Evolutionary conservation across 2,329 filamentous ascomycete genomes (phyloP).

Genomic region (Ploettnerulaceae sp.): DNA sequence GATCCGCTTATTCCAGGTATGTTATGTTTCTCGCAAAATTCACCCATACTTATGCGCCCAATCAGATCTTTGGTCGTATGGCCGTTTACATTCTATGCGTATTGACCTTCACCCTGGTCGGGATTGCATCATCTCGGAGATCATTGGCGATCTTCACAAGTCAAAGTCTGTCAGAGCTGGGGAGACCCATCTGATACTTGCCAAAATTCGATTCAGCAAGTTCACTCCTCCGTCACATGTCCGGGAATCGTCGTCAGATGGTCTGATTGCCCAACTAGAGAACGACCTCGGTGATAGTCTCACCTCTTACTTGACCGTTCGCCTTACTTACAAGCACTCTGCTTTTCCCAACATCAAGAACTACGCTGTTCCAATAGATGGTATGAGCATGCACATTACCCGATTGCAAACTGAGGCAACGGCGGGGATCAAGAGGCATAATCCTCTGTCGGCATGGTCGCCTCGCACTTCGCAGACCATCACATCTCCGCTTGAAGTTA

Average conservation of each 20-base stretch:
- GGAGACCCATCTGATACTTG: slow-evolving; percentile 31
- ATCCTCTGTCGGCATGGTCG: slow-evolving; percentile 48
- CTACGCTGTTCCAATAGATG: slow-evolving; percentile 20
- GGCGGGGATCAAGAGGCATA: slow-evolving; percentile 47
- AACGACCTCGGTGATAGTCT: slow-evolving; percentile 46
- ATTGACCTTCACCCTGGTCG: slow-evolving; percentile 27
- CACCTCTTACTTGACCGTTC: slow-evolving; percentile 47
- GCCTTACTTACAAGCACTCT: slow-evolving; percentile 52
- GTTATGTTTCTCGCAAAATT: neutral
- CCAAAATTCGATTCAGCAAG: slow-evolving; percentile 26
- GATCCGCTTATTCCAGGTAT: slow-evolving; percentile 7
- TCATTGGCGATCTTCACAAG: slow-evolving; percentile 30
- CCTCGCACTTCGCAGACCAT: slow-evolving; percentile 37
- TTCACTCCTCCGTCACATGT: slow-evolving; percentile 24
- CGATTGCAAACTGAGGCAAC: slow-evolving; percentile 48
- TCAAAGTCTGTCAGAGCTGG: slow-evolving; percentile 22
- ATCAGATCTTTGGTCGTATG: slow-evolving; percentile 23
- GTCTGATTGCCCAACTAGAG: slow-evolving; percentile 55
- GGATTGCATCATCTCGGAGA: slow-evolving; percentile 27
- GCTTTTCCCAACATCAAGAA: slow-evolving; percentile 42
- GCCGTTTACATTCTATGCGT: slow-evolving; percentile 29
- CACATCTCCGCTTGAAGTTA: slow-evolving; percentile 27
- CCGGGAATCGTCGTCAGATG: slow-evolving; percentile 43
- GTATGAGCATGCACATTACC: slow-evolving; percentile 42
- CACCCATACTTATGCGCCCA: neutral